Evolutionary conservation across 345 rosid genomes (phyloP).

Genomic region (Gossypium raimondii): DNA sequence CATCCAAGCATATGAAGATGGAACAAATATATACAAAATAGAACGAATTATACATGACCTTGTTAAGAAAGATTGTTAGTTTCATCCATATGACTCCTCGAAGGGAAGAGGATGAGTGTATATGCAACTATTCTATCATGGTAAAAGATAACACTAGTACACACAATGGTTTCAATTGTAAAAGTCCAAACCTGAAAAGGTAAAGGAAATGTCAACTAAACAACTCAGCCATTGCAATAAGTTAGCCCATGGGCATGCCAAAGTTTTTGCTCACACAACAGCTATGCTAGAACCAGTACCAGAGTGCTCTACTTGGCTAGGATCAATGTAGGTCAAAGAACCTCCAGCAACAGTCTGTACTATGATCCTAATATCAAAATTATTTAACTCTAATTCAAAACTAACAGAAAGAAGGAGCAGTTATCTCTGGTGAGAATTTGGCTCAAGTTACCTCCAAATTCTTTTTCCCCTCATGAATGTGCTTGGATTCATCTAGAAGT

Average conservation of each 20-base stretch:
- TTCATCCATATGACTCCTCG: neutral
- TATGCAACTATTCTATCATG: neutral
- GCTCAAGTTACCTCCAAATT: neutral
- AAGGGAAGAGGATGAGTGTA: neutral
- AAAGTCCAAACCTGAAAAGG: neutral
- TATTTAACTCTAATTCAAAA: neutral
- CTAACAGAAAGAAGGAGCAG: neutral
- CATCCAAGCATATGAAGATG: constrained; percentile 11
- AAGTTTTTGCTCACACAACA: neutral
- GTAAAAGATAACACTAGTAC: neutral
- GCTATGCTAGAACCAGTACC: neutral
- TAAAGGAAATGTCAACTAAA: neutral
- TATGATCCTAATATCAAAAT: neutral
- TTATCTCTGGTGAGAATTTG: neutral
- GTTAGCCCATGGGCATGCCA: neutral
- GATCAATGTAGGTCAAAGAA: neutral
- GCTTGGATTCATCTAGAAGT: neutral
- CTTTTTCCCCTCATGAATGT: constrained; percentile 2
- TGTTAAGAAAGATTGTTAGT: neutral
- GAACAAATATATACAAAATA: constrained; percentile 4
- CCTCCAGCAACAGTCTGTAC: neutral
- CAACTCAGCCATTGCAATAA: neutral
- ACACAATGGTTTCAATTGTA: neutral
- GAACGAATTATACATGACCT: neutral
- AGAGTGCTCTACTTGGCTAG: neutral